These are phyloP conservation scores for Linnemannia zychae DNA, from an alignment of 192 early-diverging fungal species.

Conservation along the genomic window DNA sequence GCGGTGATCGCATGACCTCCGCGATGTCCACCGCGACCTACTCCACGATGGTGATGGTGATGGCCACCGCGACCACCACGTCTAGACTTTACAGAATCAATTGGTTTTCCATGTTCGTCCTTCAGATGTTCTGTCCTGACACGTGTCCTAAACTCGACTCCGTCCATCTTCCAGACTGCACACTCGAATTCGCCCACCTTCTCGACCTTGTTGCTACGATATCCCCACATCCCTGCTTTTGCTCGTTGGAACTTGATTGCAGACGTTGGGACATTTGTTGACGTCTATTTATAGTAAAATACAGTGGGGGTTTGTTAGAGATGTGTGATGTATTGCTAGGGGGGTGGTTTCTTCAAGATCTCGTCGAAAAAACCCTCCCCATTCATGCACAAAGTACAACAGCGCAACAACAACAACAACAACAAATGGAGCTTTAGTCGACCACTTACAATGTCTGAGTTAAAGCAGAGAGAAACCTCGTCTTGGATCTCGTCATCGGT, in stretches of 20 bases:
- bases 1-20: not conserved
- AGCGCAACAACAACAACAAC: not conserved
- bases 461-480: constrained; percentile 52
- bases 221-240: constrained; percentile 51
- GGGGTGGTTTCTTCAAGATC: not conserved
- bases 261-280: constrained; percentile 46
- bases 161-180: constrained; percentile 57
- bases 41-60: constrained; percentile 9
- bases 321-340: not conserved
- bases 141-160: constrained; percentile 48
- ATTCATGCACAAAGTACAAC: not conserved
- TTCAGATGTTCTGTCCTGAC: constrained; percentile 53
- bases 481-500: constrained; percentile 47
- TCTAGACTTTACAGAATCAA: not conserved
- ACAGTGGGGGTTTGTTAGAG: not conserved
- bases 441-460: constrained; percentile 39
- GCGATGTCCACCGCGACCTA: not conserved
- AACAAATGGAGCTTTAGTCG: not conserved
- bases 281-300: constrained; percentile 23
- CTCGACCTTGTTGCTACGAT: constrained; percentile 42
- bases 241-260: constrained; percentile 54
- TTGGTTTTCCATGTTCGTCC: constrained; percentile 38
- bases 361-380: not conserved
- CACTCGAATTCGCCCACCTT: constrained; percentile 54
- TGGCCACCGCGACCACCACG: constrained; percentile 4